A percentile compares a stretch with the other conserved stretches of the same genome.
Conservation (phyloP, 805 yeast genomes). For the Lachancea kluyveri region DNA sequence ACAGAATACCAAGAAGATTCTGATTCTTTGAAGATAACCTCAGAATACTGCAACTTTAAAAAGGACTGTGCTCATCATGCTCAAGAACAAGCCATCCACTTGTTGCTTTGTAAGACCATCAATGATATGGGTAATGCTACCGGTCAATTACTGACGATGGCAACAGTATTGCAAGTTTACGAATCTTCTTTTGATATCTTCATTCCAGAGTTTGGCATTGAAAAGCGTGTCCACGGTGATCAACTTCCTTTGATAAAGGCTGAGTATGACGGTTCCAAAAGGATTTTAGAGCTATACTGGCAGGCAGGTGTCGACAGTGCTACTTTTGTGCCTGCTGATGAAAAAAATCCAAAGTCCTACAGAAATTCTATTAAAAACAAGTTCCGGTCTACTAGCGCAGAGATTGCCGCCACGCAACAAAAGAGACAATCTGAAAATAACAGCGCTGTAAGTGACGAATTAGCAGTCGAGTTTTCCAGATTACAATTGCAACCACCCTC, state of each 20-base stretch:
- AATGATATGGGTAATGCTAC: conserved; percentile 64
- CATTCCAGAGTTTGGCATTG: conserved; percentile 90
- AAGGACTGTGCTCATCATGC: conserved; percentile 91
- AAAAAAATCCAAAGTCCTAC: conserved; percentile 68
- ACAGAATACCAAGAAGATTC: conserved; percentile 45
- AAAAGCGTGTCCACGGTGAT: conserved; percentile 95
- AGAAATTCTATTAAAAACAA: conserved; percentile 74
- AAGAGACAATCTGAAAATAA: conserved; percentile 21
- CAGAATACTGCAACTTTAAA: conserved; percentile 92
- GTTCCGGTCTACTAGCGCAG: conserved; percentile 62
- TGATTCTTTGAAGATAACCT: conserved; percentile 69
- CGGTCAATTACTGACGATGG: conserved; percentile 80
- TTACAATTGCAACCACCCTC: conserved; percentile 48
- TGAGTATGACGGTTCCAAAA: conserved; percentile 68
- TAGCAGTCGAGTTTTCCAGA: conserved; percentile 42
- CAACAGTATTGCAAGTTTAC: conserved; percentile 84
- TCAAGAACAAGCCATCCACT: conserved; percentile 91
- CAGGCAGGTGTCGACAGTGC: conserved; percentile 90
- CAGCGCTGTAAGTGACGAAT: conserved; percentile 33
- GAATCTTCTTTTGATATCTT: conserved; percentile 94
- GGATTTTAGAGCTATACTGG: conserved; percentile 82
- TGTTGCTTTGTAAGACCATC: conserved; percentile 75
- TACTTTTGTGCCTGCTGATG: conserved; percentile 86
- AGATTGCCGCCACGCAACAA: conserved; percentile 53
- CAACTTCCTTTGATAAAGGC: conserved; percentile 90